Percentiles rank a stretch among this genome's conserved stretches.
These are phyloP conservation scores for Cercospora berteroae DNA, from an alignment of 2,329 filamentous ascomycete species.

Conservation along the genomic window DNA sequence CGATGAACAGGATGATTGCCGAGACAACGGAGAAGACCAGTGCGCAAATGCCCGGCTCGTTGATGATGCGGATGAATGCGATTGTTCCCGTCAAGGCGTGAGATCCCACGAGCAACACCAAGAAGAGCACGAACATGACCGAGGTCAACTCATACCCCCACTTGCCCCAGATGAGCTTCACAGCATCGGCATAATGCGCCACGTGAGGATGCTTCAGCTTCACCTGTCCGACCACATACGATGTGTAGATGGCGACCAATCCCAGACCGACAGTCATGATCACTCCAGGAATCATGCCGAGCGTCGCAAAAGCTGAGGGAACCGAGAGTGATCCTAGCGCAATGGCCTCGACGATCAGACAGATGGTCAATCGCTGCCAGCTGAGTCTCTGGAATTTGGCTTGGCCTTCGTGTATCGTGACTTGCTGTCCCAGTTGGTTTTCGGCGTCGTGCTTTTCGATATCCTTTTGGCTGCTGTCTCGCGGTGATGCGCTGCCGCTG, in stretches of 20 bases:
- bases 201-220: constrained; percentile 51
- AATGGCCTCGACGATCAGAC: constrained; percentile 60
- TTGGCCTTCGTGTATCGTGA: constrained; percentile 34
- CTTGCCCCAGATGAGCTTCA: constrained; percentile 43
- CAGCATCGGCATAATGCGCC: constrained; percentile 47
- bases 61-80: constrained; percentile 45
- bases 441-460: constrained; percentile 19
- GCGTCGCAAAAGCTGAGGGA: constrained; percentile 53
- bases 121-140: constrained; percentile 45
- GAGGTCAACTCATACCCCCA: constrained; percentile 45
- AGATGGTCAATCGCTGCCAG: constrained; percentile 47
- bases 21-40: constrained; percentile 46
- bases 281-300: constrained; percentile 57
- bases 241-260: constrained; percentile 60
- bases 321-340: constrained; percentile 59
- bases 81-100: constrained; percentile 49
- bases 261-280: constrained; percentile 57
- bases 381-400: constrained; percentile 44
- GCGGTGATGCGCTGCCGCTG: constrained; percentile 10
- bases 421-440: constrained; percentile 18
- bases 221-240: constrained; percentile 62
- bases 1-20: constrained; percentile 40
- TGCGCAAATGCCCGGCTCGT: constrained; percentile 40
- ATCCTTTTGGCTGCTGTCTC: constrained; percentile 16
- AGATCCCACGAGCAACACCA: constrained; percentile 46